These are phyloP conservation scores for Cladosporium colombiae DNA, from an alignment of 2,329 filamentous ascomycete genomes.

Conservation along the genomic window DNA sequence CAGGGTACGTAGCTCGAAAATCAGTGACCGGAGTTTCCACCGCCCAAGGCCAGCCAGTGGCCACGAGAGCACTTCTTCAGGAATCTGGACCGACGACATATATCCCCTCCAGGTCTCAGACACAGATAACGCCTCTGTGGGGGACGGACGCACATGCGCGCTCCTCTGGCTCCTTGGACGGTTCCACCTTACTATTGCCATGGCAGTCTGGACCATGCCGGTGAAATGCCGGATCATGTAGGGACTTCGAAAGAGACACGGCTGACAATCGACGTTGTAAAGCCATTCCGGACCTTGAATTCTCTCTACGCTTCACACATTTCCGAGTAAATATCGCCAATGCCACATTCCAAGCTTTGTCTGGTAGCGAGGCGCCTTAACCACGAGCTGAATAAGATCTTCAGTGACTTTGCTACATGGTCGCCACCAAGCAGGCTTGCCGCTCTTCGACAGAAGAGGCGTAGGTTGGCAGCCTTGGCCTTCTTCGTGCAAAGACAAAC, in stretches of 20 bases:
- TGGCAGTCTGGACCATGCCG: constrained; percentile 12
- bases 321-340: constrained; percentile 19
- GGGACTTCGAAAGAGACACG: not conserved
- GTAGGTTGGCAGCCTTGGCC: constrained; percentile 19
- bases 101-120: not conserved
- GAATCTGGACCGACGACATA: constrained; percentile 1
- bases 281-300: not conserved
- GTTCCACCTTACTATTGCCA: not conserved
- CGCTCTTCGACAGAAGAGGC: constrained; percentile 14
- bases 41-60: not conserved
- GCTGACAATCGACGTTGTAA: not conserved
- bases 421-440: constrained; percentile 18
- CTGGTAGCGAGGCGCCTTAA: not conserved
- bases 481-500: not conserved
- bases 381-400: not conserved
- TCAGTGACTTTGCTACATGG: constrained; percentile 16
- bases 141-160: not conserved
- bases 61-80: not conserved
- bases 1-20: not conserved
- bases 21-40: not conserved
- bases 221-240: not conserved
- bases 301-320: not conserved
- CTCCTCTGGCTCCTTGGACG: not conserved
- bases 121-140: not conserved
- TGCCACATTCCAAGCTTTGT: constrained; percentile 1